Percentiles rank a stretch among this genome's conserved stretches.
Evolutionary conservation across 805 yeast genomes (phyloP).

Genomic region (Yamadazyma ubonensis): DNA sequence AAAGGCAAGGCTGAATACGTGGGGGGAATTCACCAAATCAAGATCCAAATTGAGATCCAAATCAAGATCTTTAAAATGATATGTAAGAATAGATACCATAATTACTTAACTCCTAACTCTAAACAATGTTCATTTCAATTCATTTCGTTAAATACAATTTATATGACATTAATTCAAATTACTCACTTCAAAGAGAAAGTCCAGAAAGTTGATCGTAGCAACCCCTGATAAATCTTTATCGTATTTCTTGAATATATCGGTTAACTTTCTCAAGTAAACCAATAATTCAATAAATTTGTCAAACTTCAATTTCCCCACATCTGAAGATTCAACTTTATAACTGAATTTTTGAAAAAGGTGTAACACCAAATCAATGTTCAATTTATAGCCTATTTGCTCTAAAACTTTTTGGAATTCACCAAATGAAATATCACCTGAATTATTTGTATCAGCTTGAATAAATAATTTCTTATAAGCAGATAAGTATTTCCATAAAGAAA

Average conservation of each 20-base stretch:
- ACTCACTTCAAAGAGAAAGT: constrained; percentile 57
- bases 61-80: constrained; percentile 1
- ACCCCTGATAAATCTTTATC: constrained; percentile 75
- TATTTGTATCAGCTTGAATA: constrained; percentile 58
- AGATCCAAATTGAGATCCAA: no score
- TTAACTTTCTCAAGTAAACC: constrained; percentile 71
- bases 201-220: constrained; percentile 64
- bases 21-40: no score
- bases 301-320: constrained; percentile 56
- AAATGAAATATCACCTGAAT: constrained; percentile 58
- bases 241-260: constrained; percentile 74
- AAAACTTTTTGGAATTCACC: constrained; percentile 64
- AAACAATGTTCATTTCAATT: constrained; percentile 1
- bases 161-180: constrained; percentile 25
- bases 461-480: constrained; percentile 66
- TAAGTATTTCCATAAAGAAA: constrained; percentile 65
- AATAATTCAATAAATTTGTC: constrained; percentile 81
- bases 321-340: constrained; percentile 22
- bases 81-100: constrained; percentile 1
- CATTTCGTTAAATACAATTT: neutral
- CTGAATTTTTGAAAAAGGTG: constrained; percentile 60
- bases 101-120: no score
- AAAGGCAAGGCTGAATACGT: no score
- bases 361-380: constrained; percentile 55
- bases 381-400: constrained; percentile 63